phyloP scores from a whole-genome alignment of 352 stramenopile species.

The Pythium scleroteichum region DNA sequence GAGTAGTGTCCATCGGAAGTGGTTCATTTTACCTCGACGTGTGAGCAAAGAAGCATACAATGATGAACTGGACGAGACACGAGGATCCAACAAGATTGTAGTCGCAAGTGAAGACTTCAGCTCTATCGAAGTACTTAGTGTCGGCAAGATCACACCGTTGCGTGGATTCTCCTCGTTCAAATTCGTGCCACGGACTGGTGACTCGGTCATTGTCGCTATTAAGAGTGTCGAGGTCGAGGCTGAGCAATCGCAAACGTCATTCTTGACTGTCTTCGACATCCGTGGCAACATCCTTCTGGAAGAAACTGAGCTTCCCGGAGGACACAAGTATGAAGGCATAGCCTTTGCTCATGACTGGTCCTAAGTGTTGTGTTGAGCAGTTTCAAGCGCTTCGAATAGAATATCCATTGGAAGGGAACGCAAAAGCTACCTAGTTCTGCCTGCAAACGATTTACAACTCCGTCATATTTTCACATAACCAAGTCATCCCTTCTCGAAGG shows the following conservation, averaged over 20 bases:
- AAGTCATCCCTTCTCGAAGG: constrained; percentile 69
- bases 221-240: constrained; percentile 93
- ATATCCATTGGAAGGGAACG: constrained; percentile 9
- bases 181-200: constrained; percentile 90
- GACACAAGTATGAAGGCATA: constrained; percentile 93
- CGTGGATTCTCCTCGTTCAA: constrained; percentile 95
- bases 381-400: constrained; percentile 11
- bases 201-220: constrained; percentile 91
- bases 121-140: constrained; percentile 71
- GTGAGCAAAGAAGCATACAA: constrained; percentile 96
- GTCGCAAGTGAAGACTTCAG: constrained; percentile 91
- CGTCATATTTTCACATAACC: constrained; percentile 81
- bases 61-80: constrained; percentile 94
- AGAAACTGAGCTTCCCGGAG: constrained; percentile 89
- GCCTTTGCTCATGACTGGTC: constrained; percentile 89
- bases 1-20: constrained; percentile 93
- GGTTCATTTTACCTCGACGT: constrained; percentile 97
- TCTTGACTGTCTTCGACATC: constrained; percentile 93
- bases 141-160: constrained; percentile 83
- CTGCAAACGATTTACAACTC: constrained; percentile 38
- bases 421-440: constrained; percentile 4
- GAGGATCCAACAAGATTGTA: constrained; percentile 89
- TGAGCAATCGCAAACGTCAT: constrained; percentile 90
- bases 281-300: constrained; percentile 88
- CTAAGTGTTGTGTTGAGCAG: constrained; percentile 6